These are phyloP conservation scores for Xylaria sp. DNA, from an alignment of 2,329 filamentous ascomycete species.

Conservation along the genomic window DNA sequence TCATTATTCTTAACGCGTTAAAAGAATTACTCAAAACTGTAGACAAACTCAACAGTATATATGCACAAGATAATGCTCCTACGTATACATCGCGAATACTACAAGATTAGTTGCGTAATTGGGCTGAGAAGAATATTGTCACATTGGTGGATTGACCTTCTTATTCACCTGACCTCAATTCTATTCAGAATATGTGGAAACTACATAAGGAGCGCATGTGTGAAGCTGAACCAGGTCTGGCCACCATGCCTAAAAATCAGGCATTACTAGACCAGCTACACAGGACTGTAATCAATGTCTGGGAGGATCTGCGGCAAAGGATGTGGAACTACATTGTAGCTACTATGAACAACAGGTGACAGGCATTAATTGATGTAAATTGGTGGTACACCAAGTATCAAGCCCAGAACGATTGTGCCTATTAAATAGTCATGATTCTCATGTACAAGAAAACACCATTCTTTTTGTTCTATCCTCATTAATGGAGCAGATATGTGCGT, in stretches of 20 bases:
- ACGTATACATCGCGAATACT: background rate
- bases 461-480: too few relatives aligned
- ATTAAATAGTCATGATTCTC: too few relatives aligned
- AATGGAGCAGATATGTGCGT: too few relatives aligned
- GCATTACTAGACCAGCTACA: background rate
- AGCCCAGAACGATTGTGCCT: too few relatives aligned
- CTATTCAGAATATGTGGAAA: too few relatives aligned
- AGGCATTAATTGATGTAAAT: background rate
- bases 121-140: background rate
- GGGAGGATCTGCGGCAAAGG: background rate
- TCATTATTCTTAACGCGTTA: background rate
- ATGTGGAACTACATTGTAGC: background rate
- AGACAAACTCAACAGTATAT: background rate
- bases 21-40: background rate
- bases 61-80: constrained; percentile 1
- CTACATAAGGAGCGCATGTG: too few relatives aligned
- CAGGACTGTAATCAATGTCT: background rate
- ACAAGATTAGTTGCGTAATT: background rate
- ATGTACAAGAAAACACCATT: too few relatives aligned
- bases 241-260: background rate
- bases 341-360: background rate
- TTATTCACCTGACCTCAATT: background rate
- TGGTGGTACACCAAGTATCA: background rate
- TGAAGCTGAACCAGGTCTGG: background rate
- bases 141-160: background rate